Evolutionary conservation across 306 rosid species (phyloP).

Genomic region (Trifolium repens): DNA sequence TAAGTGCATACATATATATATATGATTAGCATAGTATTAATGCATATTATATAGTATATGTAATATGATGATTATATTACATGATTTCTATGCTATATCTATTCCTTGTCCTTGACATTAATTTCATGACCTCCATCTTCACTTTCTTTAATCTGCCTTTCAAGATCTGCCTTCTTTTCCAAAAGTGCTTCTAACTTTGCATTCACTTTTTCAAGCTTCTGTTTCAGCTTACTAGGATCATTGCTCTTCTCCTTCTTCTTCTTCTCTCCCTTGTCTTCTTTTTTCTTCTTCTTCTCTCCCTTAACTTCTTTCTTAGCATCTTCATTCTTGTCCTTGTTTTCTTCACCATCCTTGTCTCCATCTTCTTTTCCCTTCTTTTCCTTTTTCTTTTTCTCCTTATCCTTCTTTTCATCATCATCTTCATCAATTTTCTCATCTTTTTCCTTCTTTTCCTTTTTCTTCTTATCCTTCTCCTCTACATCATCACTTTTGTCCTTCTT

Average conservation of each 20-base stretch:
- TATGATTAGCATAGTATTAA: background rate
- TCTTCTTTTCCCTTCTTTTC: slow-evolving; percentile 1
- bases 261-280: background rate
- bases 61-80: background rate
- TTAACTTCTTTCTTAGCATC: slow-evolving; percentile 35
- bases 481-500: background rate
- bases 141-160: slow-evolving; percentile 63
- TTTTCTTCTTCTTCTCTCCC: slow-evolving; percentile 48
- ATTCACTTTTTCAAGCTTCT: slow-evolving; percentile 63
- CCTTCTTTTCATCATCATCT: slow-evolving; percentile 6
- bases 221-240: slow-evolving; percentile 58
- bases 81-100: slow-evolving; percentile 3
- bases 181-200: slow-evolving; percentile 59
- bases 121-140: slow-evolving; percentile 40
- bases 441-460: background rate
- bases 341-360: slow-evolving; percentile 14
- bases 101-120: slow-evolving; percentile 34
- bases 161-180: slow-evolving; percentile 53
- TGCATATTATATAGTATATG: background rate
- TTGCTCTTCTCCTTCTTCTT: slow-evolving; percentile 52
- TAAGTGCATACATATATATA: slow-evolving; percentile 1
- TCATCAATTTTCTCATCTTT: background rate
- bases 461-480: background rate
- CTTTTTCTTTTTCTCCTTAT: background rate
- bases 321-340: background rate